Base-by-base conservation (phyloP, 192 early-diverging fungal genomes). In the Cladochytrium replicatum region DNA sequence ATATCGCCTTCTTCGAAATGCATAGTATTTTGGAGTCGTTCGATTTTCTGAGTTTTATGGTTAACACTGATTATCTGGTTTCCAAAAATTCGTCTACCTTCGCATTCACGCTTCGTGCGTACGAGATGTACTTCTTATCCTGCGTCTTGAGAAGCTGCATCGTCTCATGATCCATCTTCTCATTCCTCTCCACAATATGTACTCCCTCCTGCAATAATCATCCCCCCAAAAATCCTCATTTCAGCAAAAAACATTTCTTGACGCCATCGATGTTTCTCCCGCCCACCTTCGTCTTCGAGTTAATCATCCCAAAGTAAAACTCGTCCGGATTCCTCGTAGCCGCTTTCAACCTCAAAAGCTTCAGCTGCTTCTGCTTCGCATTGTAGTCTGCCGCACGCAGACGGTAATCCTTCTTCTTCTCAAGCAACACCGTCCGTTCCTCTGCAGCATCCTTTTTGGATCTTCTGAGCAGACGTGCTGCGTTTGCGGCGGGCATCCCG, bases 331-430 rank as follows among this genome's bases (percentile, higher is more conserved):
- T 99, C 54, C 82, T 69, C 46, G 79, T 70, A 9, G 79, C 64
- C 2, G 95, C 95, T 57, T 92, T 93, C 57, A 88, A 77, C 25
- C 79, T 73, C 61, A 99, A 71, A 21, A 81, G 73, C 71, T 86
- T 89, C 44, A 99, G 71, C 31, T 79, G 67, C 34, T 86, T 75
- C 68, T 95, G 78, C 66, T 99, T 95, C 11, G 62, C 68, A 56
- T 87, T 80, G 68, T 80, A 94, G 62, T 99, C 90, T 52, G 66
- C 65, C 9, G 95, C 93, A 68, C 95, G 91, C 42, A 93, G 70
- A 31, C 90, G 76, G 78, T 99, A 99, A 70, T 99, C 95, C 67
- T 97, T 99, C 50, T 96, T 81, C 69, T 99, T 99, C 55, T 99
- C 95, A 22, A 99, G 74, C 4, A 92, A 67, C 2, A 93, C 95